Conservation (phyloP, 129 eudicot species). For the Artemisia tridentata region DNA sequence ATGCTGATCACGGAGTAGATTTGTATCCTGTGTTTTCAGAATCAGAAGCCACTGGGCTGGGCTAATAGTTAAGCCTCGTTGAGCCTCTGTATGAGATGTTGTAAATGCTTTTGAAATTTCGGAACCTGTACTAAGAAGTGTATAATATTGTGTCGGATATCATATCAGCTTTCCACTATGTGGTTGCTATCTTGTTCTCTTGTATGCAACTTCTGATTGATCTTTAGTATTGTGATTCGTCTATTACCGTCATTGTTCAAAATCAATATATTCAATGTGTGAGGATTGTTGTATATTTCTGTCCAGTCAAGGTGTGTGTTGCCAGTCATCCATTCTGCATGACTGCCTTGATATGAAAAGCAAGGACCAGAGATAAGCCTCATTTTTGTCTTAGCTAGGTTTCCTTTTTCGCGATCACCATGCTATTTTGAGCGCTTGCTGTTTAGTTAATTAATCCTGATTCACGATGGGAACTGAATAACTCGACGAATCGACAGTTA, state of each 20-base stretch:
- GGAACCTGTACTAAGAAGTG: constrained; percentile 30
- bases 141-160: constrained; percentile 30
- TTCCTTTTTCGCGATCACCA: too few species aligned
- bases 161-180: constrained; percentile 26
- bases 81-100: constrained; percentile 35
- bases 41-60: constrained; percentile 36
- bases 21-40: constrained; percentile 28
- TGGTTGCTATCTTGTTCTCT: neutral
- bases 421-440: too few species aligned
- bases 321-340: too few species aligned
- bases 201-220: constrained; percentile 19
- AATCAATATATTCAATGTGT: too few species aligned
- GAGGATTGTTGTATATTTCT: too few species aligned
- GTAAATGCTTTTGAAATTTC: constrained; percentile 12
- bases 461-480: too few species aligned
- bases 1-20: constrained; percentile 43
- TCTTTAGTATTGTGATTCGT: neutral
- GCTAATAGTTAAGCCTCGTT: constrained; percentile 17
- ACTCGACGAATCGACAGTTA: too few species aligned
- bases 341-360: too few species aligned
- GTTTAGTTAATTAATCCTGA: too few species aligned
- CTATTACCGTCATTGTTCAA: neutral
- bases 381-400: too few species aligned
- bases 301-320: too few species aligned
- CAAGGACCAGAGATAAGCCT: too few species aligned